Base-by-base conservation (phyloP, 345 rosid species). In the Diplotaxis tenuifolia region DNA sequence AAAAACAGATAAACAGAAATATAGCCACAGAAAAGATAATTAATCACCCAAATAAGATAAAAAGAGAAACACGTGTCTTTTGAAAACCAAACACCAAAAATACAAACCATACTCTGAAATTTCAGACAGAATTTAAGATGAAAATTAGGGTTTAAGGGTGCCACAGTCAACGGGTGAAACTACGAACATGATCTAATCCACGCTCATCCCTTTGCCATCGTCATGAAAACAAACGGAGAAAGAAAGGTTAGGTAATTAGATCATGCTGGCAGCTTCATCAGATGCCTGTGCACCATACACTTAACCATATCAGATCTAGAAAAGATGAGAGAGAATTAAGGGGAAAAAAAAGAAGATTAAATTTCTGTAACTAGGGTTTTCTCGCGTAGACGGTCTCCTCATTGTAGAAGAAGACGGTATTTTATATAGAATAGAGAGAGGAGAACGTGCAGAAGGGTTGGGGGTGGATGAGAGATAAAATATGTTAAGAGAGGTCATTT, bases 201-300 rank as follows among this genome's bases (percentile, higher is more conserved):
- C 14, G 79, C 71, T 83, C 45, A 20, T 36, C 83, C 82, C 59
- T 56, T 63, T 28, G 15, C 56, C 38, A 63, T 47, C 15, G 7
- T 50, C 12, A 50, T 10, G 6, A 21, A 74, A 61, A 67, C 76
- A 71, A n/a, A 29, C 78, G 2, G 19, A 34, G 53, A 60, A 81
- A 75, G 78, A 77, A 81, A 71, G 68, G 78, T 22, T 79, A 71
- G 68, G 78, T 22, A 80, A 80, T 85, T 76, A 88, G 93, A 93
- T 93, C 98, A 93, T 89, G 98, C 98, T 93, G 98, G 97, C 98
- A 93, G 98, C 98, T 93, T 93, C 97, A 93, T 80, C 98, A 76
- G 96, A 81, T 83, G 84, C 72, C 77, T 82, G 80, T 76, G 83
- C 89, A 74, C 90, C 83, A 72, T 56, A 45, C 16, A 56, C 66